A percentile compares a stretch with the other conserved stretches of the same genome.
These are phyloP conservation scores for Musa itinerans DNA, from an alignment of 176 grass and related monocot species.

Conservation along the genomic window DNA sequence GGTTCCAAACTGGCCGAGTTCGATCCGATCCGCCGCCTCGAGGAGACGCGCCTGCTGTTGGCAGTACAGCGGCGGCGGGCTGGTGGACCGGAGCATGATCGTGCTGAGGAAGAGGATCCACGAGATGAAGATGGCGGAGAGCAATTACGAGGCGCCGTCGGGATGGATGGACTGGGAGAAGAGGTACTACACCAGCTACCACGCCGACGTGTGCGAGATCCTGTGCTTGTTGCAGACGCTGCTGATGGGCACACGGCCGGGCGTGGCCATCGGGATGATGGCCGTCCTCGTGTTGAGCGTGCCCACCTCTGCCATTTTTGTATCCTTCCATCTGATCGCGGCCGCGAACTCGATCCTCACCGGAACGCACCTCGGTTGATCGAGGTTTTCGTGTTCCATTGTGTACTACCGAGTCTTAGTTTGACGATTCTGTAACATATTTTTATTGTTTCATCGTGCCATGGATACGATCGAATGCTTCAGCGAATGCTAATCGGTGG, in stretches of 20 bases:
- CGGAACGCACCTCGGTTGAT: not conserved
- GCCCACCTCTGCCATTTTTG: slow-evolving; percentile 29
- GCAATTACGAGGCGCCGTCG: slow-evolving; percentile 45
- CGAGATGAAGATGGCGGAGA: slow-evolving; percentile 47
- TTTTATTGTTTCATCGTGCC: too few species aligned
- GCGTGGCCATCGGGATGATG: slow-evolving; percentile 25
- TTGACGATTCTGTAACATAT: too few species aligned
- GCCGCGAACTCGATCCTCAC: slow-evolving; percentile 4
- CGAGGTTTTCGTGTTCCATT: not conserved
- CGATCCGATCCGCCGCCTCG: not conserved
- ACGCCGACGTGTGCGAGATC: slow-evolving; percentile 36
- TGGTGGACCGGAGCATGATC: slow-evolving; percentile 57
- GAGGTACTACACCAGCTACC: slow-evolving; percentile 52
- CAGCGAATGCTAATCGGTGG: too few species aligned
- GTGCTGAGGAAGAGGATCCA: slow-evolving; percentile 54
- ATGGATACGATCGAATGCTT: too few species aligned
- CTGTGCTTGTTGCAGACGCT: slow-evolving; percentile 44
- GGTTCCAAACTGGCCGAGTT: not conserved
- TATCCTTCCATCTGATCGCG: slow-evolving; percentile 24
- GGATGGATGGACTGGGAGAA: slow-evolving; percentile 66
- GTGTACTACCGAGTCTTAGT: too few species aligned
- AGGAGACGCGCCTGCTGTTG: not conserved
- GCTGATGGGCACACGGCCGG: slow-evolving; percentile 42
- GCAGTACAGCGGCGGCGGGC: slow-evolving; percentile 24
- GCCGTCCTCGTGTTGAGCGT: slow-evolving; percentile 34